Percentiles rank a stretch among this genome's conserved stretches.
phyloP scores from a whole-genome alignment of 805 yeast genomes.

The Metschnikowia gruessii region DNA sequence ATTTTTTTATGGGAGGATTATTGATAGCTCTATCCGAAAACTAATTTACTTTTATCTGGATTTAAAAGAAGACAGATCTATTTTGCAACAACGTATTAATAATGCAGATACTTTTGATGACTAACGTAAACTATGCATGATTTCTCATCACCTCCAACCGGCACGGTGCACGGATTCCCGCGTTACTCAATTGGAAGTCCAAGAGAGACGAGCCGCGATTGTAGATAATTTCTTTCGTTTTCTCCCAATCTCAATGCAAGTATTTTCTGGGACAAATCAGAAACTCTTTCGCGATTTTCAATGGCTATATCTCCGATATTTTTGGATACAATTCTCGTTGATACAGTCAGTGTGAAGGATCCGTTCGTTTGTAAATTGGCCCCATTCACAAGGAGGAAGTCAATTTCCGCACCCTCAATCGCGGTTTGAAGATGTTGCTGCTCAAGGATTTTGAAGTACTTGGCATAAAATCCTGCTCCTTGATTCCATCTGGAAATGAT shows the following conservation, averaged over 20 bases:
- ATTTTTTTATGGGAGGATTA: neutral
- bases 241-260: constrained; percentile 43
- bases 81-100: no score
- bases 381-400: constrained; percentile 44
- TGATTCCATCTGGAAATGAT: constrained; percentile 48
- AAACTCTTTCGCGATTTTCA: constrained; percentile 19
- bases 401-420: constrained; percentile 24
- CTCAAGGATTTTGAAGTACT: constrained; percentile 39
- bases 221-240: constrained; percentile 41
- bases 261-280: constrained; percentile 32
- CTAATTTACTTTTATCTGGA: no score
- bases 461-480: constrained; percentile 58
- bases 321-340: constrained; percentile 52
- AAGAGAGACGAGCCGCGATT: constrained; percentile 3
- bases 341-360: constrained; percentile 30
- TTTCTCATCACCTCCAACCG: neutral
- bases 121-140: neutral
- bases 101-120: no score
- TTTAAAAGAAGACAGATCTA: no score
- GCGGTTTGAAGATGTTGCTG: constrained; percentile 15
- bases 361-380: constrained; percentile 35
- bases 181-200: constrained; percentile 1
- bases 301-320: constrained; percentile 42
- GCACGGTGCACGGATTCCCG: constrained; percentile 5
- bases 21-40: no score